These are phyloP conservation scores for Gloeophyllum trabeum DNA, from an alignment of 768 basidiomycete species.

Conservation along the genomic window DNA sequence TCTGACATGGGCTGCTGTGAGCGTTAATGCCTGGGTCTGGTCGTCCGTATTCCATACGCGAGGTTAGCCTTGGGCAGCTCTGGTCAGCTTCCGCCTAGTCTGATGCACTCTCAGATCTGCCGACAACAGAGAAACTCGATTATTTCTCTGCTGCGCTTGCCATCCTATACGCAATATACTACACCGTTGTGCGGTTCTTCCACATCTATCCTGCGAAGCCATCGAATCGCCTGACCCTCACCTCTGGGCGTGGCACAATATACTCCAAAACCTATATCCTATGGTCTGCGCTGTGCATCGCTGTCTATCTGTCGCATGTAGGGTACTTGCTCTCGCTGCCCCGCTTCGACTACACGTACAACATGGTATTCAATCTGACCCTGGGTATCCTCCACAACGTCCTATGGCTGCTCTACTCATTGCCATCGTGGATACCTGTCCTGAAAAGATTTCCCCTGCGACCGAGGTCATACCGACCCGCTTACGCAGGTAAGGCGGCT, in stretches of 20 bases:
- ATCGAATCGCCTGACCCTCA: slow-evolving; percentile 14
- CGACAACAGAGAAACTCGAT: slow-evolving; percentile 80
- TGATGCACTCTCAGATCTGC: slow-evolving; percentile 42
- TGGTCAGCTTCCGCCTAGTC: not conserved
- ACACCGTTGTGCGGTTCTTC: slow-evolving; percentile 64
- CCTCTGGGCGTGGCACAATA: slow-evolving; percentile 8
- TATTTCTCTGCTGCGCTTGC: slow-evolving; percentile 90
- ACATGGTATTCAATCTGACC: slow-evolving; percentile 73
- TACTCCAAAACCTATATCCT: slow-evolving; percentile 8
- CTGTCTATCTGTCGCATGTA: slow-evolving; percentile 59
- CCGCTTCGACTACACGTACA: slow-evolving; percentile 89
- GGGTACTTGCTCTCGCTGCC: slow-evolving; percentile 67
- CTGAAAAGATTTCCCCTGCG: slow-evolving; percentile 43
- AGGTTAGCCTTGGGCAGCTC: slow-evolving; percentile 38
- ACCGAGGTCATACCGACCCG: slow-evolving; percentile 46
- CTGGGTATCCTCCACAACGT: slow-evolving; percentile 72
- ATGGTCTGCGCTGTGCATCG: slow-evolving; percentile 43
- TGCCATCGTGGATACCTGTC: slow-evolving; percentile 25
- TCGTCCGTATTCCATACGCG: slow-evolving; percentile 86
- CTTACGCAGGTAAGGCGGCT: slow-evolving; percentile 39
- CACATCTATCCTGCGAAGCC: slow-evolving; percentile 45
- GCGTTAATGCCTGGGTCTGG: slow-evolving; percentile 90
- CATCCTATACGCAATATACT: slow-evolving; percentile 75
- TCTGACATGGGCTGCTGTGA: slow-evolving; percentile 50
- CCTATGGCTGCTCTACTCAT: slow-evolving; percentile 70